Percentiles rank a stretch among this genome's conserved stretches.
Conservation (phyloP, 306 rosid species). For the Cicer chorassanicum region DNA sequence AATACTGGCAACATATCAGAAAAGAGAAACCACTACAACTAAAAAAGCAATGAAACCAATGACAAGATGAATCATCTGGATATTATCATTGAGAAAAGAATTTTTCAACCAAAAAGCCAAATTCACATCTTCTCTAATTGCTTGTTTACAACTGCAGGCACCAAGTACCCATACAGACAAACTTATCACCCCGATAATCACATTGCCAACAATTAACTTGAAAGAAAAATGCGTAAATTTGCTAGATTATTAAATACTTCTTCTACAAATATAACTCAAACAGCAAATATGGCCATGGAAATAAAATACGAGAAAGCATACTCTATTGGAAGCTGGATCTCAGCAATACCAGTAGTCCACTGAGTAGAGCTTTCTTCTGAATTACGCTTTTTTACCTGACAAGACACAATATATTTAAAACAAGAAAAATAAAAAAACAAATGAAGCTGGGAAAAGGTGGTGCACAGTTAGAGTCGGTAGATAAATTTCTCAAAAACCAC, state of each 20-base stretch:
- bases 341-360: constrained; percentile 99
- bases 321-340: constrained; percentile 98
- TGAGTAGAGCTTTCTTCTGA: constrained; percentile 98
- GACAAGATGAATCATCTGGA: constrained; percentile 16
- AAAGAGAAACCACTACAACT: not conserved
- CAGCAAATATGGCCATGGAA: not conserved
- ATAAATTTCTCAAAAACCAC: not conserved
- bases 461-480: not conserved
- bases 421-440: not conserved
- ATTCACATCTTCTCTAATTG: not conserved
- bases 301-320: constrained; percentile 50
- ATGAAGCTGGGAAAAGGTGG: not conserved
- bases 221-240: not conserved
- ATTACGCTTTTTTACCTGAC: constrained; percentile 86
- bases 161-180: constrained; percentile 4
- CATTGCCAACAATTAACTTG: constrained; percentile 4
- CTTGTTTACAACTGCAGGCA: constrained; percentile 23
- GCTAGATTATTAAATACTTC: constrained; percentile 7
- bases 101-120: constrained; percentile 8
- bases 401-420: constrained; percentile 13
- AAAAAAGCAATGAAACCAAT: constrained; percentile 21
- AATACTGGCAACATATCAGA: constrained; percentile 27
- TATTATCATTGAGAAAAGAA: constrained; percentile 1
- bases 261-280: constrained; percentile 23
- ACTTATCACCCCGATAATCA: constrained; percentile 21